Evolutionary conservation across 768 basidiomycete genomes (phyloP).

Genomic region (Neoboletus subvelutipes): DNA sequence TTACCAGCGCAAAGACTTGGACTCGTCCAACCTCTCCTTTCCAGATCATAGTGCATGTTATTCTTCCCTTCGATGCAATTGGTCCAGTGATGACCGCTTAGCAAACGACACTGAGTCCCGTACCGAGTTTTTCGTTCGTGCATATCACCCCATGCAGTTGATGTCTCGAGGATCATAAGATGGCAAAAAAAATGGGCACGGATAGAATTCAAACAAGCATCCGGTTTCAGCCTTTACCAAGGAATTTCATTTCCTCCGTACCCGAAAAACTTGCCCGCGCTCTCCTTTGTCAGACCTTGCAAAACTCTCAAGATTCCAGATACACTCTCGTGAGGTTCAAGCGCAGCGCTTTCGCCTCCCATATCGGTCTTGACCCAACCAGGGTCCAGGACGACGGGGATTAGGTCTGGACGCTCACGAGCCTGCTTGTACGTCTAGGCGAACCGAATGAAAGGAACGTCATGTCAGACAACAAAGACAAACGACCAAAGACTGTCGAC

Average conservation of each 20-base stretch:
- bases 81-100: neutral
- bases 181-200: neutral
- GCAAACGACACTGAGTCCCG: neutral
- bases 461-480: neutral
- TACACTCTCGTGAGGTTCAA: slow-evolving; percentile 34
- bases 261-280: neutral
- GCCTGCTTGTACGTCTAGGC: slow-evolving; percentile 17
- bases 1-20: too few relatives aligned
- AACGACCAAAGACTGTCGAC: neutral
- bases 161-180: neutral
- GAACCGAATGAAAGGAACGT: neutral
- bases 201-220: neutral
- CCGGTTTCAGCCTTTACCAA: neutral
- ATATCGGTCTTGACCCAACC: slow-evolving; percentile 58
- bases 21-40: too few relatives aligned
- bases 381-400: neutral
- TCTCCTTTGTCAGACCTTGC: neutral
- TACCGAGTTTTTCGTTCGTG: neutral
- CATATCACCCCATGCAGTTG: neutral
- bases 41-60: too few relatives aligned
- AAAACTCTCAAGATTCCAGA: slow-evolving; percentile 18
- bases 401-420: slow-evolving; percentile 9
- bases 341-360: slow-evolving; percentile 33
- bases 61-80: too few relatives aligned
- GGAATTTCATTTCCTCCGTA: slow-evolving; percentile 11